Conservation (phyloP, 176 grass and related monocot species). For the Phyllostachys edulis region DNA sequence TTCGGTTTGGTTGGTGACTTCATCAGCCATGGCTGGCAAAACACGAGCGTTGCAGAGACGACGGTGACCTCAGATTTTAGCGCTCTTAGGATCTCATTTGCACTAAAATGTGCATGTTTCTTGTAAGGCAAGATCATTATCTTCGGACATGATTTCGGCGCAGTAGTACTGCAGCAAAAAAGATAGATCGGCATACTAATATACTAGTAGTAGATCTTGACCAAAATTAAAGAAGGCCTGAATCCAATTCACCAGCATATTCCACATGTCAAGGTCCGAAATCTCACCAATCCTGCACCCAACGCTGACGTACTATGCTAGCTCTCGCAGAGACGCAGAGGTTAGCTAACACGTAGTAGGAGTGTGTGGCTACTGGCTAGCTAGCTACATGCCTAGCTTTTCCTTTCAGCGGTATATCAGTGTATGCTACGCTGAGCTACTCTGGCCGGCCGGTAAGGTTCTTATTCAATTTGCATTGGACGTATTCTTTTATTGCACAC, state of each 20-base stretch:
- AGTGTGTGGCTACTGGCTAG: background rate
- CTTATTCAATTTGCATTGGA: background rate
- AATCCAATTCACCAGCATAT: background rate
- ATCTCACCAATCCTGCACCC: background rate
- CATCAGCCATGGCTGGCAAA: background rate
- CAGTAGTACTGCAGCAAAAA: too few species aligned
- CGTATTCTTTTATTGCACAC: background rate
- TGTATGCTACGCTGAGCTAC: background rate
- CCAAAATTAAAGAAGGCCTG: slow-evolving; percentile 18
- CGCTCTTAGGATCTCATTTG: too few species aligned
- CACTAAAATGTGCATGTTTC: too few species aligned
- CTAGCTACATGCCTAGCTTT: background rate
- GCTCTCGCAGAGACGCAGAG: background rate
- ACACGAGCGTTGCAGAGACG: background rate
- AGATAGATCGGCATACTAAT: too few species aligned
- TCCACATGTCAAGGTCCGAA: slow-evolving; percentile 16
- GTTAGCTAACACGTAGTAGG: slow-evolving; percentile 19
- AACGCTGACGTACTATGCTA: background rate
- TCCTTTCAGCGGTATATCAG: background rate
- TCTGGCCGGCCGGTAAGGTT: background rate
- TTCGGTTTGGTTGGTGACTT: background rate
- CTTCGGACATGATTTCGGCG: too few species aligned
- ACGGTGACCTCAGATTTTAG: background rate
- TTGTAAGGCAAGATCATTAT: too few species aligned
- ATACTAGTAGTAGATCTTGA: background rate